A percentile compares a stretch with the other conserved stretches of the same genome.
These are phyloP conservation scores for Juncus effusus DNA, from an alignment of 176 grass and related monocot species.

Conservation along the genomic window DNA sequence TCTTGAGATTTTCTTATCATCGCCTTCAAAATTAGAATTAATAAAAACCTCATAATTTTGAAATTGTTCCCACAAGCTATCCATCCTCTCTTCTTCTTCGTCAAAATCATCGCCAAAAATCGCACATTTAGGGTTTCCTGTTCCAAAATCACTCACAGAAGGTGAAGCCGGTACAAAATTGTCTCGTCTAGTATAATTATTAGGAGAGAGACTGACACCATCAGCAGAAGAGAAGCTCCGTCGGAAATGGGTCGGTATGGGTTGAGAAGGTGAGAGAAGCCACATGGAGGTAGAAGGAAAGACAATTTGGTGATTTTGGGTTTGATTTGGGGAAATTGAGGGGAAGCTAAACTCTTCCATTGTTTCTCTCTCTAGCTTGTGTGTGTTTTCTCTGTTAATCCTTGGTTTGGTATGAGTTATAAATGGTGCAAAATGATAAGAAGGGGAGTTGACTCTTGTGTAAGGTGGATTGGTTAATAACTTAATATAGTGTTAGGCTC, in stretches of 20 bases:
- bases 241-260: conserved; percentile 7
- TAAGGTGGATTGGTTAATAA: conserved; percentile 12
- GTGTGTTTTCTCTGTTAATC: neutral
- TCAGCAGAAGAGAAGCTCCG: conserved; percentile 32
- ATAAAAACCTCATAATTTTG: conserved; percentile 11
- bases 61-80: conserved; percentile 33
- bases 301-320: conserved; percentile 19
- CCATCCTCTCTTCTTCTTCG: conserved; percentile 32
- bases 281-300: conserved; percentile 13
- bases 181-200: neutral
- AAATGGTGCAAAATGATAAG: conserved; percentile 30
- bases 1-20: conserved; percentile 13
- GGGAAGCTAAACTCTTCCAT: conserved; percentile 36
- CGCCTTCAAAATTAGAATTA: neutral
- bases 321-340: conserved; percentile 17
- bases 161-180: conserved; percentile 13
- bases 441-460: conserved; percentile 28
- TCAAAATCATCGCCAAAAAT: conserved; percentile 1
- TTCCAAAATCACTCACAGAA: conserved; percentile 20
- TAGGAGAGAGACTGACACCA: conserved; percentile 1
- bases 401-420: conserved; percentile 3
- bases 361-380: neutral
- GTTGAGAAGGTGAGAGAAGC: conserved; percentile 20
- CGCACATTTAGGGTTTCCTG: neutral
- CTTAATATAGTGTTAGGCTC: neutral